Conservation (phyloP, 1,284 basidiomycete genomes). For the Phaffia rhodozyma region DNA sequence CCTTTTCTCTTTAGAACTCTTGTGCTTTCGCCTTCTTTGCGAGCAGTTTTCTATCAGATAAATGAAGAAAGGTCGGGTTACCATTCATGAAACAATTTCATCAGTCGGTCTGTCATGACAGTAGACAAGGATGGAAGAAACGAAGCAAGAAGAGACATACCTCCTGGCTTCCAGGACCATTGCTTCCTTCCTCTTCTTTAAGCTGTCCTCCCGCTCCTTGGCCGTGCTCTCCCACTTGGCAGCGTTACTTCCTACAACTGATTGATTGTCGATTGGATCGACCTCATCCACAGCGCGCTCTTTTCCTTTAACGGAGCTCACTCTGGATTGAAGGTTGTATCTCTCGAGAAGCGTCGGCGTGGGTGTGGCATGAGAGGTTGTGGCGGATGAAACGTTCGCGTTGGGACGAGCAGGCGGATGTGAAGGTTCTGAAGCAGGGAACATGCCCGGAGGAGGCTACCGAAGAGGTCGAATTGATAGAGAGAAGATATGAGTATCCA, state of each 20-base stretch:
- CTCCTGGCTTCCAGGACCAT: slow-evolving; percentile 16
- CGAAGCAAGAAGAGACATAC: not conserved
- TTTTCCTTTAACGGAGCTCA: slow-evolving; percentile 11
- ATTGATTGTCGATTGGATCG: not conserved
- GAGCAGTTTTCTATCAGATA: not conserved
- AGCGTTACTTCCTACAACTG: slow-evolving; percentile 16
- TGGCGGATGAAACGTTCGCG: not conserved
- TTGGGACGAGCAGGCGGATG: not conserved
- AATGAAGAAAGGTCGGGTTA: not conserved
- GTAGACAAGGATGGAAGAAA: not conserved
- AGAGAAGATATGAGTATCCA: not conserved
- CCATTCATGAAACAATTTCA: no score
- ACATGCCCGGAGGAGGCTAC: slow-evolving; percentile 9
- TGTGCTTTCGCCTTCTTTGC: not conserved
- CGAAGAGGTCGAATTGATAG: not conserved
- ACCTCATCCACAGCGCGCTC: not conserved
- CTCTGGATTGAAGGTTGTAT: slow-evolving; percentile 1
- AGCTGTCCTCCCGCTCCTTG: slow-evolving; percentile 18
- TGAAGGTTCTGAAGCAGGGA: slow-evolving; percentile 2
- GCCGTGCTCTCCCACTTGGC: slow-evolving; percentile 21
- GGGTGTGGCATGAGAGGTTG: not conserved
- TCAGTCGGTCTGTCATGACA: no score
- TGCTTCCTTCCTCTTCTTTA: slow-evolving; percentile 15
- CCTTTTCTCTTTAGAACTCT: not conserved
- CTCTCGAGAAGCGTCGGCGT: slow-evolving; percentile 10